These are phyloP conservation scores for Nakazawaea siamensis DNA, from an alignment of 805 yeast genomes.

Conservation along the genomic window DNA sequence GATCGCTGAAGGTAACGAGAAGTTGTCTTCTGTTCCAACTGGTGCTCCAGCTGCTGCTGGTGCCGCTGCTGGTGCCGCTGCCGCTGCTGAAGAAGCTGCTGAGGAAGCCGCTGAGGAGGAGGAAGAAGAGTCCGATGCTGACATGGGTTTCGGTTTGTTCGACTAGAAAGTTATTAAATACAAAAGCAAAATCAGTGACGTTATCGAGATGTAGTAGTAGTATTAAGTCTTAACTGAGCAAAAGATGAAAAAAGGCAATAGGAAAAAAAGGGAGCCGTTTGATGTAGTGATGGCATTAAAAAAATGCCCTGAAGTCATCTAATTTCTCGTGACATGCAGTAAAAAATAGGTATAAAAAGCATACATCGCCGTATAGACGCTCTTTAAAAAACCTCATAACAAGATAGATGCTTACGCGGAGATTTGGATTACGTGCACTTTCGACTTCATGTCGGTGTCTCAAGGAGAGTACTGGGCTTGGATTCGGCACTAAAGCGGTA, in stretches of 20 bases:
- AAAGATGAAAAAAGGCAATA: too few relatives aligned
- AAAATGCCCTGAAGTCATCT: too few relatives aligned
- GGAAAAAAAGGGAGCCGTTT: too few relatives aligned
- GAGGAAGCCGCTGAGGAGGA: conserved; percentile 46
- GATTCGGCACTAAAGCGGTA: conserved; percentile 75
- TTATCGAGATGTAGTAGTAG: not conserved
- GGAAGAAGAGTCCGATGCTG: conserved; percentile 46
- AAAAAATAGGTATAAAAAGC: too few relatives aligned
- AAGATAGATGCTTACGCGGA: too few relatives aligned
- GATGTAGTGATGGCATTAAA: too few relatives aligned
- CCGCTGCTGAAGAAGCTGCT: conserved; percentile 48
- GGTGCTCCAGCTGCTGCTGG: conserved; percentile 72
- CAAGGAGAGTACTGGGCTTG: conserved; percentile 12
- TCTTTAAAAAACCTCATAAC: too few relatives aligned
- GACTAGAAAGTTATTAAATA: conserved; percentile 54
- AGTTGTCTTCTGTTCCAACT: conserved; percentile 74
- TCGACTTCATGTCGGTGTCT: too few relatives aligned
- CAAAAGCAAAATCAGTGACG: not conserved
- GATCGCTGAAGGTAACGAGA: conserved; percentile 73
- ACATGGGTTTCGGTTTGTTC: conserved; percentile 91
- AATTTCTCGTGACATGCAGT: too few relatives aligned
- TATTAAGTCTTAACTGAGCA: too few relatives aligned
- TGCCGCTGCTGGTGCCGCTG: conserved; percentile 47
- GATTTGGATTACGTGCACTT: too few relatives aligned
- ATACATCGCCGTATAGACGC: too few relatives aligned